Base-by-base conservation (phyloP, 768 basidiomycete species). In the Pisolithus sp. region DNA sequence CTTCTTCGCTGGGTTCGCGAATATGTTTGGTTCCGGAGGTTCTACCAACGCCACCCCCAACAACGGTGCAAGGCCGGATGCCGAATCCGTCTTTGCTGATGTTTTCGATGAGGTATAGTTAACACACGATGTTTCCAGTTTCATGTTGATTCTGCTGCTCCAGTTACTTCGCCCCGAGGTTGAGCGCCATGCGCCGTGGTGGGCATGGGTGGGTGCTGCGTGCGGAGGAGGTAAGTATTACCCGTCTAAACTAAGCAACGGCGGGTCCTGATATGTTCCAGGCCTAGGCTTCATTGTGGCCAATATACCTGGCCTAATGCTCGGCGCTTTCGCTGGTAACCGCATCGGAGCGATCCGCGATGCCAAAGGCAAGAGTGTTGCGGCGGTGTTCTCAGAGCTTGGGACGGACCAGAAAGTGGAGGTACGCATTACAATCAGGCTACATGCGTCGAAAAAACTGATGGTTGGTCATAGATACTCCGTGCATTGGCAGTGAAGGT, bases 281-380 rank as follows among this genome's bases (percentile, higher is more conserved):
- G 66, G 68, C 46, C 17, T 68, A 41, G 67, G 67, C 24, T 60
- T 68, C 49, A 72, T 69, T 59, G 80, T 83, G 24, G 93, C 84
- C 23, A 96, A 94, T 61, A 61, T 93, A 1, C 93, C 93, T 8
- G 93, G 93, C 7, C 73, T 91, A 13, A 78, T 93, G 72, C 76
- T 93, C 18, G 93, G 93, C 47, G 89, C 86, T 3, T 79, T 85
- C 57, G 89, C 91, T 0, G 93, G 93, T 0, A 95, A 93, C 63
- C 75, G 90, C n/a, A 70, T 96, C 26, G 93, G 93, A 40, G 91
- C 93, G 3, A 76, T 97, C 44, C 76, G 93, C 52, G 93, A 97
- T 62, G 93, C 93, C 4, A 97, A 97, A 72, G 89, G 93, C 9
- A 92, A 90, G 76, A 87, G 86, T 55, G 93, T 97, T 21, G 92